Evolutionary conservation across 2,329 filamentous ascomycete species (phyloP), one percentile per base, ranked within the genome.

Genomic region (Fusarium pininemorale): DNA sequence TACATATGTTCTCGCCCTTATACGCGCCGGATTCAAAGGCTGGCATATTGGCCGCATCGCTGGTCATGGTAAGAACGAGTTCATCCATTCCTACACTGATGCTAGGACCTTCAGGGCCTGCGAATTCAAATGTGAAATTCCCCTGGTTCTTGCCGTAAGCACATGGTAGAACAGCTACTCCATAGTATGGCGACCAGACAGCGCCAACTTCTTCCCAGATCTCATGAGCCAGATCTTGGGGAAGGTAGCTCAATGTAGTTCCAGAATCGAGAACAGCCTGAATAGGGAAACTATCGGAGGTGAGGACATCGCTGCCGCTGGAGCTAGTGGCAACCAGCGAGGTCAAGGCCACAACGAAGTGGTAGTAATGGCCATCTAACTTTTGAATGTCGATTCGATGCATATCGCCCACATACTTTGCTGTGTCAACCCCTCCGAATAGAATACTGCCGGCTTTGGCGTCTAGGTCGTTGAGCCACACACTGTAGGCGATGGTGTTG

Each of bases 341-440:
- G 1, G 85, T 87, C 71, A 90, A 64, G 28, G 83, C 79, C 10
- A 90, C 86, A 8, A 81, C 77, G 68, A 90, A 89, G 13, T 87
- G 84, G 30, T 82, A 83, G 67, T 83, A 86, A 60, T 76, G 72
- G 56, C 85, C 58, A 54, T 84, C 80, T 60, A 85, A 80, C 20
- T 73, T 61, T 9, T 82, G 84, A 69, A 94, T 85, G 22, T 91
- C 85, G 35, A 95, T 84, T 11, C 86, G 88, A 51, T 87, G 85
- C 38, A 95, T 85, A 5, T 88, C 81, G 54, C 93, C 93, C 1
- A 85, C 80, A 82, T 90, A 96, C 79, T 95, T 95, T 67, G 87
- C 88, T 0, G 90, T 93, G 79, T 96, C 93, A 66, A 95, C 90
- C n/a, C 93, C 94, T 44, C 94, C 94, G 75, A 96, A 96, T 4